Evolutionary conservation across 2,329 filamentous ascomycete species (phyloP), one percentile per base, ranked within the genome.

Genomic region (Xylariomycetidae sp.): DNA sequence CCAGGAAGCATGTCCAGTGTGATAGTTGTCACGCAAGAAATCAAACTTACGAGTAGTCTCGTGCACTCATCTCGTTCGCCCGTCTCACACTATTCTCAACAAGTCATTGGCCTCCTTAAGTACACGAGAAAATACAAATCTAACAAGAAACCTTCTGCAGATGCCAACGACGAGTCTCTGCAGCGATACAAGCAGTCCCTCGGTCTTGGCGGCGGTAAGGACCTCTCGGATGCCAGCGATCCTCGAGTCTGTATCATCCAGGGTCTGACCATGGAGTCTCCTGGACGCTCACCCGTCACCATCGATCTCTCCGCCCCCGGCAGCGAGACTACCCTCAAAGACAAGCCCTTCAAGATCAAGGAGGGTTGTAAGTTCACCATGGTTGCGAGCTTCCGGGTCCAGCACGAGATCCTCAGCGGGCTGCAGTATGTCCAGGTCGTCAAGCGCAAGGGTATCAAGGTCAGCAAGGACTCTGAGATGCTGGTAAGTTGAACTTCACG

Each of bases 141-240:
- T 51, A 47, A 54, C 47, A 35, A 34, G 17, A 37, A 23, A 18
- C 23, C 9, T n/a, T 15, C 38, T 34, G 19, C 38, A 82, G 72
- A 81, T 54, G 70, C 73, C 49, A 69, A 85, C 54, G 92, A 98
- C 62, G 90, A 97, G 65, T 92, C 90, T 42, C 82, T 98, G 54
- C 86, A 94, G 67, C 85, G 90, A 56, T 98, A 94, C 85, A 98
- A 98, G 73, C 79, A 90, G 57, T 97, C 90, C 10, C 83, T 98
- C 41, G 92, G 92, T 50, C 80, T 97, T 40, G 79, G 81, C 45
- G 80, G 79, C 50, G 83, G 84, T 56, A 77, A 73, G 30, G 74
- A 82, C 50, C 74, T 87, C 40, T 84, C 80, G 36, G 79, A 89
- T 59, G 77, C 84, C 51, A 86, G 73, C 58, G 90, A 97, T 57